phyloP scores from a whole-genome alignment of 208 protist genomes.

The Novymonas esmeraldas region DNA sequence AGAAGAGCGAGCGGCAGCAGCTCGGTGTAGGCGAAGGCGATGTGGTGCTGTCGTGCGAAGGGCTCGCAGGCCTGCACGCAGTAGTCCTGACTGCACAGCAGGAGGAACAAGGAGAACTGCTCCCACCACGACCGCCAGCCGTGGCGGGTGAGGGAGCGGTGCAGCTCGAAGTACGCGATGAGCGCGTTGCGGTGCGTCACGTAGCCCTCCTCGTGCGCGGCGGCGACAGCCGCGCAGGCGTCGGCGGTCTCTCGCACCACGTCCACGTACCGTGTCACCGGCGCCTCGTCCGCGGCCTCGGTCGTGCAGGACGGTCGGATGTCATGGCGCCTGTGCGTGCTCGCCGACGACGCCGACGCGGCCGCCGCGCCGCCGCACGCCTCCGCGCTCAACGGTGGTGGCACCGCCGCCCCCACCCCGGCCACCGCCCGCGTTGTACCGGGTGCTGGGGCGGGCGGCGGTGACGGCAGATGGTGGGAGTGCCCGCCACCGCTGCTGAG shows the following conservation, averaged over 20 bases:
- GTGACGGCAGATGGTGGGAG: background rate
- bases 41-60: conserved; percentile 62
- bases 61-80: conserved; percentile 63
- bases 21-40: conserved; percentile 67
- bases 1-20: conserved; percentile 76
- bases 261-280: too few species aligned
- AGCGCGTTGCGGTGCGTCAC: conserved; percentile 25
- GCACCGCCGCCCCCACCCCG: too few species aligned
- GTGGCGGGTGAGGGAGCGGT: conserved; percentile 38
- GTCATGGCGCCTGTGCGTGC: background rate
- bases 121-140: conserved; percentile 81
- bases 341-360: background rate
- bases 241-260: background rate
- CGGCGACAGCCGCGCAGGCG: background rate
- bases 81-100: conserved; percentile 55
- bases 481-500: too few species aligned
- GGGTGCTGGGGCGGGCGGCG: conserved; percentile 1
- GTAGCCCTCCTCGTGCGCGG: conserved; percentile 16
- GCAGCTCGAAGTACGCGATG: conserved; percentile 46
- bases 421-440: too few species aligned
- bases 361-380: background rate
- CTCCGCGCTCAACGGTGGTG: background rate
- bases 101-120: conserved; percentile 55
- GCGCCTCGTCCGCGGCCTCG: too few species aligned
- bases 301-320: too few species aligned